Evolutionary conservation across 768 basidiomycete genomes (phyloP), one percentile per base, ranked within the genome.

Genomic region (Termitomyces heimii): DNA sequence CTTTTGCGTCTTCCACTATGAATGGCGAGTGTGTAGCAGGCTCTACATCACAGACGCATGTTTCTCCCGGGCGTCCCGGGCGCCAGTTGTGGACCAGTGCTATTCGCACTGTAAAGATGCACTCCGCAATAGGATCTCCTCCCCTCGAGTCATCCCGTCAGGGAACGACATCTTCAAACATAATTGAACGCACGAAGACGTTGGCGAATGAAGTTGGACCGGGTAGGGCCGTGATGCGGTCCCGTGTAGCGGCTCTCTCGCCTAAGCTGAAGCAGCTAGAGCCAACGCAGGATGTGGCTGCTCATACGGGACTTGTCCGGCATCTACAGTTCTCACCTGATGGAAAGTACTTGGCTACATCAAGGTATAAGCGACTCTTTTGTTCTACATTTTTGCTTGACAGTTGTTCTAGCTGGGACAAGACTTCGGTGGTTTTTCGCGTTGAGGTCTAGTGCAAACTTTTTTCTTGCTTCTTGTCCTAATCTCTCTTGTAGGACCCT

Each of bases 281-380:
- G 54, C 68, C 79, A 9, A 83, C 81, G 0, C 81, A 88, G 63
- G 85, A 83, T 59, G 67, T 88, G 22, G 78, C 78, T 10, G 82
- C 83, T 5, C 89, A 90, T 67, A 71, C 76, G 53, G 87, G 84
- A 7, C 77, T 89, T 29, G 88, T 91, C 18, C 69, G 84, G 53
- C 85, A 89, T 68, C 67, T 91, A 64, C 83, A 89, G 67, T 91
- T 90, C 71, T 88, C 86, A 1, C 88, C 87, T 1, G 82, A 89
- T 67, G 89, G 89, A 20, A 83, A 78, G 65, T 88, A 80, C 64
- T 66, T 91, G 62, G 89, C 87, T 3, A 89, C 88, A 4, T 86
- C 86, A 29, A 86, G 85, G 81, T 85, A 62, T 49, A 71, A 39
- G n/a, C 3, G 18, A 46, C 10, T 12, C 16, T 29, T 52, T 35